These are phyloP conservation scores for Periconia sp. DNA, from an alignment of 2,329 filamentous ascomycete genomes.

Conservation along the genomic window DNA sequence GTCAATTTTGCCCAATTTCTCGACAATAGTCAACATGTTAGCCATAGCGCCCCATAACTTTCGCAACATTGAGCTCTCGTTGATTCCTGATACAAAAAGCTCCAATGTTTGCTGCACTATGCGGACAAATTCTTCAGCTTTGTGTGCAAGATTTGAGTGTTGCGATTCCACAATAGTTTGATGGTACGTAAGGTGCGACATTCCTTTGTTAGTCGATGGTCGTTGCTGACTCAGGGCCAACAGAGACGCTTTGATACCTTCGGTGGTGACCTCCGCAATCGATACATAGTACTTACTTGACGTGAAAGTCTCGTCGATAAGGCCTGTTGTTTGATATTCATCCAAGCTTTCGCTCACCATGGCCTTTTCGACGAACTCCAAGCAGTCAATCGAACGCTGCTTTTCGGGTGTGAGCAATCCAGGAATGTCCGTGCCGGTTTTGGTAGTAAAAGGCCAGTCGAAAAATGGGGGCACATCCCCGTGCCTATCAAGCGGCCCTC, in stretches of 20 bases:
- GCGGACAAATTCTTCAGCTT: constrained; percentile 16
- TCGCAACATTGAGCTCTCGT: constrained; percentile 24
- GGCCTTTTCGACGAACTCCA: constrained; percentile 32
- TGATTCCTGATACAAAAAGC: constrained; percentile 30
- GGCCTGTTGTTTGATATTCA: constrained; percentile 6
- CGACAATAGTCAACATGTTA: constrained; percentile 16
- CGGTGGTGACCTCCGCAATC: constrained; percentile 21
- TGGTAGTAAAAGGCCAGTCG: constrained; percentile 23
- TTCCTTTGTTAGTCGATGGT: neutral
- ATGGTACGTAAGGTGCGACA: constrained; percentile 17
- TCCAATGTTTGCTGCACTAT: constrained; percentile 20
- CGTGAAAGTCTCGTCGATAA: constrained; percentile 29
- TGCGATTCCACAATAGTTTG: constrained; percentile 21
- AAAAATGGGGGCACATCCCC: constrained; percentile 32
- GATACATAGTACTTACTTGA: constrained; percentile 32
- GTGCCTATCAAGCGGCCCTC: neutral
- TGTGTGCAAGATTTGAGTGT: constrained; percentile 12
- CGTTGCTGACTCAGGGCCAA: constrained; percentile 2
- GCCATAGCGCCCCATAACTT: constrained; percentile 35
- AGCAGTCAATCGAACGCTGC: constrained; percentile 13
- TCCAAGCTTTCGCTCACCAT: constrained; percentile 24
- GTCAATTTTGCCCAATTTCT: constrained; percentile 4
- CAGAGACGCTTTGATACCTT: constrained; percentile 9
- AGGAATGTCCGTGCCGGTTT: neutral
- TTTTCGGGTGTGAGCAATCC: neutral